Evolutionary conservation across 345 rosid genomes (phyloP), one percentile per base, ranked within the genome.

Genomic region (Nephelium lappaceum): DNA sequence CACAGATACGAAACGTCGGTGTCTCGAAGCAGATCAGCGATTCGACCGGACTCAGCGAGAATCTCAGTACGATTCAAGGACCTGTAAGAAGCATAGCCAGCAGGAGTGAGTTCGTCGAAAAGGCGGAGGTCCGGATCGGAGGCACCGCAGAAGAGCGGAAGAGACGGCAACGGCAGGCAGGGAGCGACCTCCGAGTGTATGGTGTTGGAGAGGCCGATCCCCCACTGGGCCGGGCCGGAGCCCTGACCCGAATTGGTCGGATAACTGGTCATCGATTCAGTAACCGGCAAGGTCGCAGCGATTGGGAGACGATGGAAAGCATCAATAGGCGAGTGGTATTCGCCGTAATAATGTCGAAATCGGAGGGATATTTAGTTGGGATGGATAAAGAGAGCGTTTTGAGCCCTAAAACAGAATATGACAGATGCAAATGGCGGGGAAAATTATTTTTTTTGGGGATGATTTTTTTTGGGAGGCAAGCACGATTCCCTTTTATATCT

Each of bases 1-100:
- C 85, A 96, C 99, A 96, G 76, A 80, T 96, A 94, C 18, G 99
- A 96, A 61, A 96, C 95, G 77, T 96, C 93, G 2, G 99, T 90
- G 43, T 79, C 77, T 0, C 84, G 80, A 71, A 96, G 99, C 82
- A 96, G 84, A 58, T 84, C 92, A 36, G 98, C 98, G 58, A 96
- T 96, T 83, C 87, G 82, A 73, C 81, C 75, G 0, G 98, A 87
- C 78, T 91, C 95, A 51, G 90, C 81, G 42, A 96, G 86, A 83
- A 96, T 86, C 79, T 91, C 97, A 14, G 49, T 69, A 57, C 95
- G 91, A 77, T 86, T 87, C 90, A 93, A 88, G 18, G 84, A 85
- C 88, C 90, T 85, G 27, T 70, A 67, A 65, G 76, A 64, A 71
- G 78, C 69, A 69, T 74, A 31, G 49, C 80, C 75, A 47, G 76